Percentiles rank a stretch among this genome's conserved stretches.
These are phyloP conservation scores for Aspergillus oerlinghausenensis DNA, from an alignment of 2,329 filamentous ascomycete genomes.

Conservation along the genomic window DNA sequence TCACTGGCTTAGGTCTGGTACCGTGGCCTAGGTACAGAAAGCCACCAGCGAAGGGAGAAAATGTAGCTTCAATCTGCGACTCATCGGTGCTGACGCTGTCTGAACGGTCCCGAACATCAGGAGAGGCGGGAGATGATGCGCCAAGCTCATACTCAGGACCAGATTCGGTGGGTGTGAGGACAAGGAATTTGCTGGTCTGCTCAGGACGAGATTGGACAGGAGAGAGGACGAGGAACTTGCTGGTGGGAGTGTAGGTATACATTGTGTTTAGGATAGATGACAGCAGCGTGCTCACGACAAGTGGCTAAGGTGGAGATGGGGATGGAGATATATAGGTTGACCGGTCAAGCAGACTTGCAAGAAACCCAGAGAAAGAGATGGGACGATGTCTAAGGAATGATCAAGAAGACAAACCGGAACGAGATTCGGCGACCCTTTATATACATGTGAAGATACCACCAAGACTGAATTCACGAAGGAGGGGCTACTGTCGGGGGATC, in stretches of 20 bases:
- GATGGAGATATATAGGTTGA: neutral
- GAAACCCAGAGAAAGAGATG: neutral
- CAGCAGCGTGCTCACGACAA: constrained; percentile 1
- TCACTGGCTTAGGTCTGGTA: constrained; percentile 4
- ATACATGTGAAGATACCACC: constrained; percentile 18
- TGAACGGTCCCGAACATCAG: constrained; percentile 19
- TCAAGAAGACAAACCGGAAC: constrained; percentile 5
- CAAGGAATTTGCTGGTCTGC: neutral
- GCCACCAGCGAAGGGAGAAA: constrained; percentile 17
- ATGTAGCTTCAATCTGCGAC: constrained; percentile 1
- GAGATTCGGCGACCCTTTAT: constrained; percentile 22
- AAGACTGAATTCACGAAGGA: constrained; percentile 20
- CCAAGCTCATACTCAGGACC: constrained; percentile 21
- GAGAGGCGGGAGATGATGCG: constrained; percentile 12
- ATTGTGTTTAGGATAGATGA: constrained; percentile 16
- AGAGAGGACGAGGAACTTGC: constrained; percentile 30
- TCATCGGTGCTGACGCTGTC: constrained; percentile 17
- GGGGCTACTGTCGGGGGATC: constrained; percentile 20
- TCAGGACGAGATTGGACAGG: constrained; percentile 5
- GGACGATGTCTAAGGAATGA: neutral
- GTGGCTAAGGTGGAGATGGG: constrained; percentile 2
- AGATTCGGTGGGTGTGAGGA: constrained; percentile 26
- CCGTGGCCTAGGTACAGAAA: constrained; percentile 27
- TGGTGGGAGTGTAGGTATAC: constrained; percentile 26
- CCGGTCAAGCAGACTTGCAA: constrained; percentile 2